Evolutionary conservation across 1,284 basidiomycete species (phyloP), one percentile per base, ranked within the genome.

Genomic region (Ganoderma boninense): DNA sequence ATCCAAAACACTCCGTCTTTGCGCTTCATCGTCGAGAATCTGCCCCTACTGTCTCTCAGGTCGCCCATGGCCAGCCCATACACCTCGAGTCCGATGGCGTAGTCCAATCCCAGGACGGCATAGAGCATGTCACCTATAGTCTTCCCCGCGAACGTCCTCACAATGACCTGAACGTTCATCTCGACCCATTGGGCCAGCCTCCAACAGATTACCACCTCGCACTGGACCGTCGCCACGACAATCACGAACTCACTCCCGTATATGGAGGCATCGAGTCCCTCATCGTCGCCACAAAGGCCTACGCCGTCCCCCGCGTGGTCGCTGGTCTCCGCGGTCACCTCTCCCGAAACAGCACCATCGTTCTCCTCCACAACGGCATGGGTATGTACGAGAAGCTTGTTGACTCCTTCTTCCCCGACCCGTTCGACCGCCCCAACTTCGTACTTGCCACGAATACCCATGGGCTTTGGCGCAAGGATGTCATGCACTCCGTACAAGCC

Each of bases 351-450:
- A 93, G 92, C 59, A 98, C 97, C 35, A 90, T 99, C 73, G 94
- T 97, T 1, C 88, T 99, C 7, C 82, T 98, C 64, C 95, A 98
- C 79, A 98, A 98, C 80, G 97, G 92, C 80, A 85, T 98, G 91
- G 97, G 96, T 20, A 85, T 97, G 18, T 94, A 97, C 80, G 97
- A 99, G 76, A 83, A 90, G 71, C 85, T 98, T 65, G 80, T 95
- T 57, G 80, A 84, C 18, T 79, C 86, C 20, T 77, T 96, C 61
- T 99, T 97, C 83, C 91, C 87, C 52, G 91, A 96, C 77, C 88
- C 91, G 11, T 78, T 83, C 18, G 82, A 84, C 29, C 89, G 97
- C 44, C 97, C 97, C 7, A 91, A 95, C 78, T 95, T 99, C 80
- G 87, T 99, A 65, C 84, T 98, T 66, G 92, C 92, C 10, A 91